A percentile compares a stretch with the other conserved stretches of the same genome.
Conservation (phyloP, 495 filamentous ascomycete genomes). For the Cladorrhinum samala region DNA sequence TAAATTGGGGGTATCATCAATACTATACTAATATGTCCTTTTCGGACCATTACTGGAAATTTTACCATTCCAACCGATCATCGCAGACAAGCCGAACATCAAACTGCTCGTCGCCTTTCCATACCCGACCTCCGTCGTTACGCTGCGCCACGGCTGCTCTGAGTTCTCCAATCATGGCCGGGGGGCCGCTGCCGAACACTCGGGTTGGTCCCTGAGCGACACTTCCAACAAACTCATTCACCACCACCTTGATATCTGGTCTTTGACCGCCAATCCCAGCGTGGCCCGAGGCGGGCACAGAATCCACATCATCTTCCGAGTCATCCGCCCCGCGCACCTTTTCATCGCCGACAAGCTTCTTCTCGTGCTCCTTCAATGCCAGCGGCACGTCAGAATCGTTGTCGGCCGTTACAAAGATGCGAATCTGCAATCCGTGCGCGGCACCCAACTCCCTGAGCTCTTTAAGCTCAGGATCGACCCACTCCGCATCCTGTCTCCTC, state of each 20-base stretch:
- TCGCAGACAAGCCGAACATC: slow-evolving; percentile 56
- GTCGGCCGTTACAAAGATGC: slow-evolving; percentile 54
- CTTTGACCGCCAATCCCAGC: not conserved
- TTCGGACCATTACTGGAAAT: not conserved
- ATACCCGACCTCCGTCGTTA: slow-evolving; percentile 46
- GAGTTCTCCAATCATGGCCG: slow-evolving; percentile 52
- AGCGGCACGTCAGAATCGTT: too few relatives aligned
- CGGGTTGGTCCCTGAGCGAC: slow-evolving; percentile 42
- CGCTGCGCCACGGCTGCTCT: slow-evolving; percentile 46
- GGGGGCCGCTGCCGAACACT: slow-evolving; percentile 58
- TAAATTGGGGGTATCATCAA: slow-evolving; percentile 15
- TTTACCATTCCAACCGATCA: slow-evolving; percentile 40
- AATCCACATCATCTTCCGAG: slow-evolving; percentile 12
- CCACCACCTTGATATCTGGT: slow-evolving; percentile 29
- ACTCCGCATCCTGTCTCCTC: slow-evolving; percentile 45
- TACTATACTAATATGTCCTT: too few relatives aligned
- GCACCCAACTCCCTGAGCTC: slow-evolving; percentile 34
- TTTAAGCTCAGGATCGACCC: slow-evolving; percentile 52
- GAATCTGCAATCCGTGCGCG: slow-evolving; percentile 39
- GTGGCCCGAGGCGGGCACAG: slow-evolving; percentile 7
- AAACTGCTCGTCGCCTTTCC: slow-evolving; percentile 48
- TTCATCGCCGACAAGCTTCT: slow-evolving; percentile 14
- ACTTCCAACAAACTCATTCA: slow-evolving; percentile 32
- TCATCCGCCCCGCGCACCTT: slow-evolving; percentile 8
- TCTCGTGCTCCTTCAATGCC: slow-evolving; percentile 22